A percentile compares a stretch with the other conserved stretches of the same genome.
Conservation (phyloP, 2,329 filamentous ascomycete species). For the Tolypocladium amazonense region DNA sequence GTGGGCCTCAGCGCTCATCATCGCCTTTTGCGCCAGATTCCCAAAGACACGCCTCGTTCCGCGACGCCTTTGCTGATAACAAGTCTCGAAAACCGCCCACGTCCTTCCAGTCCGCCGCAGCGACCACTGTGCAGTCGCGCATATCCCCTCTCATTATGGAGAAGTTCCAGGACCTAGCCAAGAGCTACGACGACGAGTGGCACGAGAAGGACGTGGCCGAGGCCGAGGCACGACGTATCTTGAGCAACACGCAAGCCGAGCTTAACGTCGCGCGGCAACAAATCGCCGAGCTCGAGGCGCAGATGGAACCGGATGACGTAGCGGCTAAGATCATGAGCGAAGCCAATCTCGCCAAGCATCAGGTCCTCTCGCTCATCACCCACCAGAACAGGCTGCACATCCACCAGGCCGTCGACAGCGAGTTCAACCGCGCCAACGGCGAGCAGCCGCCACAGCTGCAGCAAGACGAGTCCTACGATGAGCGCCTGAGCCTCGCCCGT, state of each 20-base stretch:
- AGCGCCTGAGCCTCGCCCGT: constrained; percentile 46
- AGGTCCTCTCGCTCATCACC: constrained; percentile 37
- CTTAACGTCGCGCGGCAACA: constrained; percentile 49
- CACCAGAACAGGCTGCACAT: constrained; percentile 43
- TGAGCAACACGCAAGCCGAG: constrained; percentile 58
- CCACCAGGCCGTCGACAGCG: constrained; percentile 39
- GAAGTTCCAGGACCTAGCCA: constrained; percentile 60
- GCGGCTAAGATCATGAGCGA: constrained; percentile 40
- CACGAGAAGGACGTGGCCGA: constrained; percentile 62
- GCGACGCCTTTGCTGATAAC: constrained; percentile 35
- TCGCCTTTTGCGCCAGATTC: constrained; percentile 57
- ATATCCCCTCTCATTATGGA: constrained; percentile 60
- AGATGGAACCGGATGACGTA: constrained; percentile 44
- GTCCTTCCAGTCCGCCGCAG: constrained; percentile 51
- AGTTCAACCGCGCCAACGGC: constrained; percentile 41
- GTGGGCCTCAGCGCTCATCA: constrained; percentile 64
- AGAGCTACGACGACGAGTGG: constrained; percentile 64
- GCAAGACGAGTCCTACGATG: constrained; percentile 37
- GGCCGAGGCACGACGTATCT: constrained; percentile 53
- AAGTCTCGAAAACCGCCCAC: constrained; percentile 28
- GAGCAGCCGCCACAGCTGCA: constrained; percentile 15
- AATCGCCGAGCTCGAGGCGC: constrained; percentile 44
- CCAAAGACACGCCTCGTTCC: constrained; percentile 42
- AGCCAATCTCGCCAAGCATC: constrained; percentile 36
- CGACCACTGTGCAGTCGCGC: constrained; percentile 57